These are phyloP conservation scores for Neofusicoccum kwambonambiense DNA, from an alignment of 2,329 filamentous ascomycete species.

Conservation along the genomic window DNA sequence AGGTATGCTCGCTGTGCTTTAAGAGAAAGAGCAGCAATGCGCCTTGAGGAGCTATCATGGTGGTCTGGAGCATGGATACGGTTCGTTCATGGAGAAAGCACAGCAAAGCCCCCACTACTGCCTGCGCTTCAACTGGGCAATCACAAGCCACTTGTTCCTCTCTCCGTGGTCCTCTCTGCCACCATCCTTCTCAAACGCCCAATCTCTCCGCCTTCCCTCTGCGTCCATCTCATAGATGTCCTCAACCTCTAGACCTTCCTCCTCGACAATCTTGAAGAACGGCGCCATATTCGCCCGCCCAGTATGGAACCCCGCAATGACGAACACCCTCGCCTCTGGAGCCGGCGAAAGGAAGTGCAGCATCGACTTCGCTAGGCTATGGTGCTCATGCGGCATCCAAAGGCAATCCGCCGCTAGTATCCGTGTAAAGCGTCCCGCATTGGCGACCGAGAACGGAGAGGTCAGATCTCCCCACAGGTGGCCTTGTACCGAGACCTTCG, in stretches of 20 bases:
- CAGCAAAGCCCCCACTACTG: background rate
- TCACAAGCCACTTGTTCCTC: slow-evolving; percentile 69
- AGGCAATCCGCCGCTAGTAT: slow-evolving; percentile 71
- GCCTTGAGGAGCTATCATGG: background rate
- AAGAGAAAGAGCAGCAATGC: slow-evolving; percentile 41
- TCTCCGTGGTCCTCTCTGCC: slow-evolving; percentile 61
- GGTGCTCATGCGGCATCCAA: slow-evolving; percentile 73
- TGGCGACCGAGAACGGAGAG: slow-evolving; percentile 38
- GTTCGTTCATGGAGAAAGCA: background rate
- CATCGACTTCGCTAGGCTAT: slow-evolving; percentile 63
- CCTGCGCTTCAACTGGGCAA: slow-evolving; percentile 44
- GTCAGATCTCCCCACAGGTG: slow-evolving; percentile 64
- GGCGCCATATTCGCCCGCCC: slow-evolving; percentile 63
- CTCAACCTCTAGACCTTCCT: slow-evolving; percentile 57
- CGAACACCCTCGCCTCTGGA: slow-evolving; percentile 55
- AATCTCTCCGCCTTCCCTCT: slow-evolving; percentile 61
- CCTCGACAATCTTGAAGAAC: slow-evolving; percentile 59
- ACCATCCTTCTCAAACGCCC: slow-evolving; percentile 55
- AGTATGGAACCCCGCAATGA: slow-evolving; percentile 72
- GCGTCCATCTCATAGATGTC: slow-evolving; percentile 68
- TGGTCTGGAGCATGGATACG: background rate
- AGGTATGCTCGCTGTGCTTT: slow-evolving; percentile 85
- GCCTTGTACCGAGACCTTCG: slow-evolving; percentile 51
- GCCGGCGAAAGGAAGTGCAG: slow-evolving; percentile 57
- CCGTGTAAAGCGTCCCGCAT: slow-evolving; percentile 54